Conservation (phyloP, 345 rosid species). For the Aquilaria sinensis region DNA sequence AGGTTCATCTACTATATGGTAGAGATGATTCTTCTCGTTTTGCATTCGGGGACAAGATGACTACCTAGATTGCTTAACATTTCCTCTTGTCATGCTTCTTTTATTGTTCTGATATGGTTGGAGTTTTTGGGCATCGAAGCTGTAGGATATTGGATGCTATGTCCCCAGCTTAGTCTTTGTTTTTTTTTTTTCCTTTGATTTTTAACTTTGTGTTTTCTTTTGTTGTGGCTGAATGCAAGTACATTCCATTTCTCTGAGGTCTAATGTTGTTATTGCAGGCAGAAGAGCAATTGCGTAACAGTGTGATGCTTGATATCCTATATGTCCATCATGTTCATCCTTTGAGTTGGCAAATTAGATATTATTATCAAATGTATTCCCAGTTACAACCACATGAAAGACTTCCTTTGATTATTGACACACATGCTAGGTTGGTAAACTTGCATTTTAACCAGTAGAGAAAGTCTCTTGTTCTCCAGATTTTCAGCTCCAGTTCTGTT, state of each 20-base stretch:
- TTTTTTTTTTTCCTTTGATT: background rate
- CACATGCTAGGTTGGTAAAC: slow-evolving; percentile 55
- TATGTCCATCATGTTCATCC: slow-evolving; percentile 70
- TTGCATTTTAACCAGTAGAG: background rate
- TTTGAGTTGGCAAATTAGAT: slow-evolving; percentile 38
- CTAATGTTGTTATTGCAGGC: slow-evolving; percentile 33
- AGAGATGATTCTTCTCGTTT: too few relatives aligned
- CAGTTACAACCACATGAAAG: slow-evolving; percentile 39
- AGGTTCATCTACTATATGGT: too few relatives aligned
- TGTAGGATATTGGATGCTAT: too few relatives aligned
- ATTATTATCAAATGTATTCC: slow-evolving; percentile 28
- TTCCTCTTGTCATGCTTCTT: too few relatives aligned
- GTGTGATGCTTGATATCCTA: slow-evolving; percentile 82
- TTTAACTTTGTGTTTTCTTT: background rate
- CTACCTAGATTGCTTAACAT: too few relatives aligned
- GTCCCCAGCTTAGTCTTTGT: background rate
- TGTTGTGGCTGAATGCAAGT: background rate
- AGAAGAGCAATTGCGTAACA: slow-evolving; percentile 77
- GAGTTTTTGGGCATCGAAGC: too few relatives aligned
- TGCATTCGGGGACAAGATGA: too few relatives aligned
- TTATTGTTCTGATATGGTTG: background rate
- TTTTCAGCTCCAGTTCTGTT: background rate
- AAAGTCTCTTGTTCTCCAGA: too few relatives aligned
- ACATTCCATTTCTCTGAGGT: slow-evolving; percentile 5
- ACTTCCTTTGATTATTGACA: slow-evolving; percentile 36